These are phyloP conservation scores for Sugiyamaella chiloensis DNA, from an alignment of 805 yeast species.

Conservation along the genomic window DNA sequence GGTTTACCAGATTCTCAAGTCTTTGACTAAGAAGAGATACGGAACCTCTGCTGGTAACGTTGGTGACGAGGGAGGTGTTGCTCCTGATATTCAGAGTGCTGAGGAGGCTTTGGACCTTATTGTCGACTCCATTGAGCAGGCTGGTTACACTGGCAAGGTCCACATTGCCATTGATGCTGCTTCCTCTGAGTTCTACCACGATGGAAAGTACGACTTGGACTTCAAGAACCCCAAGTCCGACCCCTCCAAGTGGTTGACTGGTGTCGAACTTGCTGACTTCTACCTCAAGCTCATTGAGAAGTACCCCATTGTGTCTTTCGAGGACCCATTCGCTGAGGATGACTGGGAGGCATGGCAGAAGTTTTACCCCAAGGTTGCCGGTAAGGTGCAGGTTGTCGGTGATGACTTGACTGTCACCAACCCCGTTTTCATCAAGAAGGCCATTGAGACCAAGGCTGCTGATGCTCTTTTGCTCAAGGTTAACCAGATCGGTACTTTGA, in stretches of 20 bases:
- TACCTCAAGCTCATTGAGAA: constrained; percentile 75
- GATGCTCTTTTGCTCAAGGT: constrained; percentile 94
- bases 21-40: constrained; percentile 89
- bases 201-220: constrained; percentile 96
- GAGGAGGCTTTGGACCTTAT: constrained; percentile 97
- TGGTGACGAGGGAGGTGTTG: constrained; percentile 99
- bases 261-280: constrained; percentile 80
- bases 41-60: constrained; percentile 99
- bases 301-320: constrained; percentile 97
- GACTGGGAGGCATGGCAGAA: constrained; percentile 98
- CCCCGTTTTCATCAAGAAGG: constrained; percentile 91
- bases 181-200: constrained; percentile 95
- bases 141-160: constrained; percentile 94
- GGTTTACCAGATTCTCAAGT: constrained; percentile 95
- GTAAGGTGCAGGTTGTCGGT: constrained; percentile 85
- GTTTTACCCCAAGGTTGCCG: constrained; percentile 54
- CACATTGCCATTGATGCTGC: constrained; percentile 95
- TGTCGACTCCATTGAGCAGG: constrained; percentile 79
- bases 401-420: constrained; percentile 99
- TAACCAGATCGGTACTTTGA: constrained; percentile 95
- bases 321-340: constrained; percentile 99
- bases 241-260: constrained; percentile 85
- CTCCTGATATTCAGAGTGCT: constrained; percentile 94
- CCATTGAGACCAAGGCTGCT: constrained; percentile 95
- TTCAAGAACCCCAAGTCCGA: constrained; percentile 97